Evolutionary conservation across 371 early-diverging fungal species (phyloP).

Genomic region (Nematocida sp.): DNA sequence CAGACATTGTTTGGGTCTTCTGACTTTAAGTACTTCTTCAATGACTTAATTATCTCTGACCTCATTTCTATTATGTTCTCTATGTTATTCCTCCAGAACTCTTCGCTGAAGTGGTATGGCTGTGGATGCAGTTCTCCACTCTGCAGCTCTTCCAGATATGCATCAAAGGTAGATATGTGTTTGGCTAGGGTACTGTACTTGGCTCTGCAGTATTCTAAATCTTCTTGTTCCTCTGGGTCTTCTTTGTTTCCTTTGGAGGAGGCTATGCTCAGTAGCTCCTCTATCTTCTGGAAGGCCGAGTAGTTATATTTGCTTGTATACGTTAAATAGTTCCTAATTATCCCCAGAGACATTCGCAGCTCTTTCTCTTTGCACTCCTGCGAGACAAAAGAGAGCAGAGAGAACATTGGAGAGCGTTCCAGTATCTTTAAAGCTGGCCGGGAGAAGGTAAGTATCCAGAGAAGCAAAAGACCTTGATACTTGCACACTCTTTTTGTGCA

Average conservation of each 20-base stretch:
- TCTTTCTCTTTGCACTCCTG: slow-evolving; percentile 48
- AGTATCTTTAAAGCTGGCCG: slow-evolving; percentile 1
- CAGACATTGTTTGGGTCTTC: slow-evolving; percentile 54
- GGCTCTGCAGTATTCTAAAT: slow-evolving; percentile 25
- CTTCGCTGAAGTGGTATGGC: slow-evolving; percentile 58
- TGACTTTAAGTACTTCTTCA: slow-evolving; percentile 61
- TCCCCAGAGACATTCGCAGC: slow-evolving; percentile 31
- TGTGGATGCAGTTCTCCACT: slow-evolving; percentile 56
- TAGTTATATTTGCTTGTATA: slow-evolving; percentile 31
- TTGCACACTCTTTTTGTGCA: slow-evolving; percentile 52
- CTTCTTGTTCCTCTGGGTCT: slow-evolving; percentile 46
- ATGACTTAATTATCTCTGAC: slow-evolving; percentile 57
- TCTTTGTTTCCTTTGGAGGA: slow-evolving; percentile 39
- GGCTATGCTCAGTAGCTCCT: slow-evolving; percentile 32
- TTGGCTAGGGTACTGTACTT: slow-evolving; percentile 12
- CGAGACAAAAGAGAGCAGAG: slow-evolving; percentile 48
- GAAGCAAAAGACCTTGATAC: slow-evolving; percentile 54
- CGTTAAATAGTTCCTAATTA: slow-evolving; percentile 30
- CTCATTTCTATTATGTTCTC: slow-evolving; percentile 44
- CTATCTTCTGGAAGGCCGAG: slow-evolving; percentile 45
- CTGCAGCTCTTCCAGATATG: slow-evolving; percentile 58
- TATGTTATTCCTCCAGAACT: slow-evolving; percentile 58
- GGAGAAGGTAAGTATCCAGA: slow-evolving; percentile 57
- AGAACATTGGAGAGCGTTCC: slow-evolving; percentile 22
- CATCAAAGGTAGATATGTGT: slow-evolving; percentile 45